These are phyloP conservation scores for Juglanconis sp. DNA, from an alignment of 2,329 filamentous ascomycete genomes.

Conservation along the genomic window DNA sequence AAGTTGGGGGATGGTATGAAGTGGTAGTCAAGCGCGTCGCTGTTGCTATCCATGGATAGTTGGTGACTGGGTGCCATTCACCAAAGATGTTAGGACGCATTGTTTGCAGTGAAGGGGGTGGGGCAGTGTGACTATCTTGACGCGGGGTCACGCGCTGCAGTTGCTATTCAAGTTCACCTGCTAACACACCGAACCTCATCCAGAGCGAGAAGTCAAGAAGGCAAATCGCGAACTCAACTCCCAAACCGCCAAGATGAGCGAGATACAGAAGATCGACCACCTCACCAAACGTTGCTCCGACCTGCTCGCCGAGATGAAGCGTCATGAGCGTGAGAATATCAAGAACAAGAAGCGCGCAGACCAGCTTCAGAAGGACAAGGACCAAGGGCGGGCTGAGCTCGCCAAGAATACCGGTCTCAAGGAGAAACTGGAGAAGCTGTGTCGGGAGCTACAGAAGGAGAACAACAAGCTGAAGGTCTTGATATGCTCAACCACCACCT, in stretches of 20 bases:
- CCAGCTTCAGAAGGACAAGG: constrained; percentile 93
- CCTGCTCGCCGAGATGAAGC: constrained; percentile 90
- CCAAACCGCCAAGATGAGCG: constrained; percentile 86
- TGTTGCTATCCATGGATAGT: not conserved
- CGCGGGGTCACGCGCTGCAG: not conserved
- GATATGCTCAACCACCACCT: constrained; percentile 14
- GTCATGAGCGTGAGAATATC: constrained; percentile 85
- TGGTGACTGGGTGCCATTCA: not conserved
- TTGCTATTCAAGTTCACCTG: constrained; percentile 1
- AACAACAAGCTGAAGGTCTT: constrained; percentile 96
- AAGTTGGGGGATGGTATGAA: not conserved
- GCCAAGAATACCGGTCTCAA: constrained; percentile 88
- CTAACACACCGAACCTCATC: constrained; percentile 25
- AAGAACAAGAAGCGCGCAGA: constrained; percentile 97
- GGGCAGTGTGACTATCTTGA: not conserved
- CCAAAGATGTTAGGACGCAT: not conserved
- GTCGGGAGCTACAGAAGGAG: constrained; percentile 88
- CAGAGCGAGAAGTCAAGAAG: constrained; percentile 91
- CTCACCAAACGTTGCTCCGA: constrained; percentile 90
- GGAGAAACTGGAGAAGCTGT: constrained; percentile 95
- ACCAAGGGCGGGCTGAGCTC: constrained; percentile 80
- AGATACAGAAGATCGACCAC: constrained; percentile 85
- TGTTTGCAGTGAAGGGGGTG: too few relatives aligned
- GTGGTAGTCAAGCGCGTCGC: not conserved
- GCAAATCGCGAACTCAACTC: constrained; percentile 87